Conservation (phyloP, 805 yeast species). For the Ogataea parapolymorpha region DNA sequence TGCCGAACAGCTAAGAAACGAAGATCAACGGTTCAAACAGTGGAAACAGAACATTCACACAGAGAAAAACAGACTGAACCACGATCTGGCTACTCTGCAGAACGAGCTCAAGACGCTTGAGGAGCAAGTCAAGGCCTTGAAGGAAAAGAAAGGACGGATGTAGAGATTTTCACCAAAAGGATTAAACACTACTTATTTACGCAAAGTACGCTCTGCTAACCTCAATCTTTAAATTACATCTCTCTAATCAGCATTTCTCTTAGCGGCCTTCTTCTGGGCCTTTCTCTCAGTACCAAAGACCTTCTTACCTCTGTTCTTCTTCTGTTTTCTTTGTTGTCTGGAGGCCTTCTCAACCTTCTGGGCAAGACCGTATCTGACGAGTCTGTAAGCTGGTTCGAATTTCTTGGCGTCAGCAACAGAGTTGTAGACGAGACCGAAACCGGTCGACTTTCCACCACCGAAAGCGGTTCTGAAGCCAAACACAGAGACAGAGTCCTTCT, state of each 20-base stretch:
- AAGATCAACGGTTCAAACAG: slow-evolving; percentile 95
- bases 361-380: slow-evolving; percentile 98
- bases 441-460: slow-evolving; percentile 99
- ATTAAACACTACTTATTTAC: slow-evolving; percentile 9
- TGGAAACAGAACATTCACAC: slow-evolving; percentile 97
- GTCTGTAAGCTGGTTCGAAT: slow-evolving; percentile 99
- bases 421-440: slow-evolving; percentile 99
- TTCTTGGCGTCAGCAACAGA: slow-evolving; percentile 96
- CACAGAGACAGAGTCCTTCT: slow-evolving; percentile 76
- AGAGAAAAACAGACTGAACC: slow-evolving; percentile 90
- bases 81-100: slow-evolving; percentile 89
- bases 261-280: slow-evolving; percentile 89
- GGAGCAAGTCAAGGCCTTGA: slow-evolving; percentile 66
- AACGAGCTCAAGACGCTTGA: slow-evolving; percentile 68
- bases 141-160: slow-evolving; percentile 46
- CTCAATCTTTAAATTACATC: slow-evolving; percentile 10
- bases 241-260: slow-evolving; percentile 79
- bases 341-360: slow-evolving; percentile 94
- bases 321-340: slow-evolving; percentile 99
- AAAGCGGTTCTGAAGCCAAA: slow-evolving; percentile 99
- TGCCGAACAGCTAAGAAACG: slow-evolving; percentile 94
- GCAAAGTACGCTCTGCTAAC: slow-evolving; percentile 8
- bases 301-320: slow-evolving; percentile 99
- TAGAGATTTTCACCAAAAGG: slow-evolving; percentile 8
- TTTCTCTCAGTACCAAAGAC: slow-evolving; percentile 97